Evolutionary conservation across 179 eudicot genomes (phyloP).

Genomic region (Beta macrorhiza): DNA sequence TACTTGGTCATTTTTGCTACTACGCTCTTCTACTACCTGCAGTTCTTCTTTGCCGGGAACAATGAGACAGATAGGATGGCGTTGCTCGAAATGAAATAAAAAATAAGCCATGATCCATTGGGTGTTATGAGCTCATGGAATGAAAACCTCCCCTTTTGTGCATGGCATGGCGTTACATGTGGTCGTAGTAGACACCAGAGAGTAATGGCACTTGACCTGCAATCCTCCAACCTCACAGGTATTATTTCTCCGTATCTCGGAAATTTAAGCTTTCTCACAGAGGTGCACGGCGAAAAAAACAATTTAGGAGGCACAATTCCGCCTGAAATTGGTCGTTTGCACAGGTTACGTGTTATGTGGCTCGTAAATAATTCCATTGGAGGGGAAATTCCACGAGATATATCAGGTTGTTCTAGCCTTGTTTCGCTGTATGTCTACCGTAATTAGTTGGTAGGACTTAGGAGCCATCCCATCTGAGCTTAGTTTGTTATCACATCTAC

Average conservation of each 20-base stretch:
- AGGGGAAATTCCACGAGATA: conserved; percentile 18
- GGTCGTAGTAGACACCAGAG: conserved; percentile 1
- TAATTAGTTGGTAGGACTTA: conserved; percentile 55
- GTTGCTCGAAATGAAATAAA: conserved; percentile 10
- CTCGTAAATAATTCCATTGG: conserved; percentile 13
- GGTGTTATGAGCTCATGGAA: conserved; percentile 27
- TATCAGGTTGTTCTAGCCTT: conserved; percentile 23
- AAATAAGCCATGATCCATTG: conserved; percentile 22
- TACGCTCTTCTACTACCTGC: not conserved
- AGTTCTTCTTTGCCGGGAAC: conserved; percentile 5
- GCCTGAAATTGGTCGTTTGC: conserved; percentile 22
- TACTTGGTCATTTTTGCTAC: not conserved
- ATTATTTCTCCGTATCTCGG: conserved; percentile 23
- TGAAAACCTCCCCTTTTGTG: conserved; percentile 19
- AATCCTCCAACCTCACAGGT: conserved; percentile 22
- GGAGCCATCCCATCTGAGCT: conserved; percentile 15
- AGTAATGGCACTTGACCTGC: not conserved
- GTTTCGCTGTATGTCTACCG: not conserved
- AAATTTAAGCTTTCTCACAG: conserved; percentile 25
- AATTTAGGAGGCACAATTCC: conserved; percentile 17
- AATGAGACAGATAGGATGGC: conserved; percentile 13
- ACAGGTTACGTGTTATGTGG: conserved; percentile 8
- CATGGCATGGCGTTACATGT: conserved; percentile 24
- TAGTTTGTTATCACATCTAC: conserved; percentile 3
- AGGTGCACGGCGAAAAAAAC: conserved; percentile 4